These are phyloP conservation scores for Mortierella sp. DNA, from an alignment of 371 early-diverging fungal species.

Conservation along the genomic window DNA sequence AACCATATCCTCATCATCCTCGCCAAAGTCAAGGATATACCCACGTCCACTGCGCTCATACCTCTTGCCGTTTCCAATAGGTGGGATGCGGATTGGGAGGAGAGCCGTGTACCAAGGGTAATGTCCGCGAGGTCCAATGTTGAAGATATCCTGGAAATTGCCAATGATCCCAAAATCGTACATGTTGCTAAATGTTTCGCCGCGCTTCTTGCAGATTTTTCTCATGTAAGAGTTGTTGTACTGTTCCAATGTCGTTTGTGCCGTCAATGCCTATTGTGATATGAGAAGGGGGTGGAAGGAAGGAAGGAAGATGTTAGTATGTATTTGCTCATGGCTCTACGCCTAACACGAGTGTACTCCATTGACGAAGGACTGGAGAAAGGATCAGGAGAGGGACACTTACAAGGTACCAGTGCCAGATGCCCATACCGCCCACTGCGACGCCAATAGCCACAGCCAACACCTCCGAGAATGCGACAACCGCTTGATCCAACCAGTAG, in stretches of 20 bases:
- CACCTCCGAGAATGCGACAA: conserved; percentile 70
- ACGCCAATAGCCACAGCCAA: conserved; percentile 73
- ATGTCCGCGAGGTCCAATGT: conserved; percentile 61
- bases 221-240: conserved; percentile 71
- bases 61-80: conserved; percentile 59
- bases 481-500: conserved; percentile 68
- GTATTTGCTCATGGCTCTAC: neutral
- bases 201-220: conserved; percentile 63
- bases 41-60: conserved; percentile 54
- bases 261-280: conserved; percentile 59
- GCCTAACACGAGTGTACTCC: neutral
- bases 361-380: neutral
- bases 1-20: conserved; percentile 56
- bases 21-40: conserved; percentile 47
- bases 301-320: neutral
- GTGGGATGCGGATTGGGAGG: conserved; percentile 69
- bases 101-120: conserved; percentile 70
- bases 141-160: conserved; percentile 67
- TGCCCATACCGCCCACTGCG: conserved; percentile 67
- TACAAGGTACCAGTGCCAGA: conserved; percentile 76
- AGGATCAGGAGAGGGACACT: neutral
- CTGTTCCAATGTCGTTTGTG: conserved; percentile 73
- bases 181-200: conserved; percentile 72
- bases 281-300: neutral
- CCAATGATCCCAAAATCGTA: conserved; percentile 68